Conservation (phyloP, 1,284 basidiomycete genomes). For the Puccinia novopanici region DNA sequence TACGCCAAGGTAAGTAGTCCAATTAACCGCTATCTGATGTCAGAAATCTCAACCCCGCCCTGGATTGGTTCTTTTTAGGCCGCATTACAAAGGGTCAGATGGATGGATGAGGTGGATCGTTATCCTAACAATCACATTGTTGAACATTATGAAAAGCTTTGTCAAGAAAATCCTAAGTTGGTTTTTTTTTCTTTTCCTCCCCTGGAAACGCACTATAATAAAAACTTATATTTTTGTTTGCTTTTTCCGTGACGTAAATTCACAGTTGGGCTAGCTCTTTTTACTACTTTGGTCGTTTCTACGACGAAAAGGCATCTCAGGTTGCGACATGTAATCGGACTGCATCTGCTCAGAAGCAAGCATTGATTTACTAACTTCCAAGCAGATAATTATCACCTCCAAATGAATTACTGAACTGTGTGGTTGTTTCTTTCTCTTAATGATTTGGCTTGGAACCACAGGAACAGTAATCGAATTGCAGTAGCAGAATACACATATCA, state of each 20-base stretch:
- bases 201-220: neutral
- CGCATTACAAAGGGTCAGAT: conserved; percentile 80
- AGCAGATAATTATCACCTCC: neutral
- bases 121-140: conserved; percentile 71
- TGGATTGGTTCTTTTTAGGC: conserved; percentile 64
- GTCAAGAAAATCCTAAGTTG: conserved; percentile 67
- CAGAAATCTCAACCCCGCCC: neutral
- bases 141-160: conserved; percentile 66
- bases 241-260: neutral
- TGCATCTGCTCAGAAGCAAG: conserved; percentile 20
- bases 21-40: neutral
- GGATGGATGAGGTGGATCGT: conserved; percentile 88
- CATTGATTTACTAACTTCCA: neutral
- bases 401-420: neutral
- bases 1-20: conserved; percentile 69
- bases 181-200: conserved; percentile 53
- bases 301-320: conserved; percentile 64
- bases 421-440: neutral
- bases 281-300: conserved; percentile 83
- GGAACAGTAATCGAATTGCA: conserved; percentile 11
- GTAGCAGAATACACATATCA: conserved; percentile 50
- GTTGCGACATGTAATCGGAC: conserved; percentile 6
- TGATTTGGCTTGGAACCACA: neutral
- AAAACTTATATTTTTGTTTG: neutral
- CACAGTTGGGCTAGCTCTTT: conserved; percentile 79